phyloP scores from a whole-genome alignment of 169 alveolate genomes.

The Fabrea salina region DNA sequence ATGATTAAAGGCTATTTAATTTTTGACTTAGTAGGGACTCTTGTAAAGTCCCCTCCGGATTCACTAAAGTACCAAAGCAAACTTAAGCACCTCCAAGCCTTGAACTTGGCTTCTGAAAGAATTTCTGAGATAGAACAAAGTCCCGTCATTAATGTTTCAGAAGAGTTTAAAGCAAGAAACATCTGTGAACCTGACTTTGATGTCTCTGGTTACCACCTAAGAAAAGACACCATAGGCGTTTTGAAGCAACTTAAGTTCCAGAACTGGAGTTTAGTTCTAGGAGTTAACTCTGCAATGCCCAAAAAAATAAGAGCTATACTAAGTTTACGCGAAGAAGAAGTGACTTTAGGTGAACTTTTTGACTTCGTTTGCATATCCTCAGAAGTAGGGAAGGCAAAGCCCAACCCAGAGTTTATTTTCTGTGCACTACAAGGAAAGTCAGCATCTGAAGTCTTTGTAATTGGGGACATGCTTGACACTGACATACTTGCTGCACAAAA shows the following conservation, averaged over 20 bases:
- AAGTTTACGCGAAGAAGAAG: neutral
- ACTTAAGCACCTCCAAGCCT: neutral
- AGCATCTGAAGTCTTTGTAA: neutral
- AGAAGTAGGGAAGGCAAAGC: neutral
- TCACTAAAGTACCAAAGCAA: neutral
- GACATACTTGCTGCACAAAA: neutral
- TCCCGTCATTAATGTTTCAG: too few species aligned
- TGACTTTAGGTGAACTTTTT: neutral
- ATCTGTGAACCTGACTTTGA: neutral
- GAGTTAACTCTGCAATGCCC: neutral
- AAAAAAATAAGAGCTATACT: neutral
- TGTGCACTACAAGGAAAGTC: neutral
- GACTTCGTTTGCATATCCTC: neutral
- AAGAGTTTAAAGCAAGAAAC: neutral
- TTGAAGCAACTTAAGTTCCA: neutral
- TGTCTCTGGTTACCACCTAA: neutral
- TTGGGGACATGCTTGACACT: conserved; percentile 2
- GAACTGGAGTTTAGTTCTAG: neutral
- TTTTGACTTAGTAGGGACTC: neutral
- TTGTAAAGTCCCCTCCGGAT: neutral
- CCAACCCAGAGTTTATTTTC: neutral
- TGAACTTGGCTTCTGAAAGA: too few species aligned
- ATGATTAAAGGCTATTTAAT: neutral
- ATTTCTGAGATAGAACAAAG: too few species aligned
- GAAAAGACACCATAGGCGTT: neutral